Percentiles rank a stretch among this genome's conserved stretches.
Evolutionary conservation across 768 basidiomycete genomes (phyloP).

Genomic region (Amanita rubescens): DNA sequence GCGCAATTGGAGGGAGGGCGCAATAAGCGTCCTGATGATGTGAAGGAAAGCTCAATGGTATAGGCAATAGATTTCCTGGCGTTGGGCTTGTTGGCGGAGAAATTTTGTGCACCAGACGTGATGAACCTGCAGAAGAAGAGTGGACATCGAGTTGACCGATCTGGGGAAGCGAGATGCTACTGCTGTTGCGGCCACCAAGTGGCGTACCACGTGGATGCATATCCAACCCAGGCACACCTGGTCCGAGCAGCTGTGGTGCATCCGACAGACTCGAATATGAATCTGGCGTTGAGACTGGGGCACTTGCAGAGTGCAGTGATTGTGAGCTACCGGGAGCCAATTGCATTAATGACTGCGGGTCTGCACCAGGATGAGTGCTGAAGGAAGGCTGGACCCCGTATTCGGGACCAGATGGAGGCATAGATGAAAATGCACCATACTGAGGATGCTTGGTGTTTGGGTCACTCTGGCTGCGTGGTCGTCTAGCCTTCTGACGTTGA

Average conservation of each 20-base stretch:
- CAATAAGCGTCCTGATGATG: conserved; percentile 23
- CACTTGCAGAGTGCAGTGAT: neutral
- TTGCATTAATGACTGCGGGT: neutral
- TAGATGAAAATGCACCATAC: conserved; percentile 44
- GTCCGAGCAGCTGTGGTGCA: conserved; percentile 39
- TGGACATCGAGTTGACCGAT: neutral
- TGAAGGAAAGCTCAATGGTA: conserved; percentile 1
- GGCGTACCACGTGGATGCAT: conserved; percentile 17
- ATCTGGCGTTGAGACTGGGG: conserved; percentile 16
- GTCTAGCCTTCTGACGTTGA: conserved; percentile 81
- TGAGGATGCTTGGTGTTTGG: conserved; percentile 43
- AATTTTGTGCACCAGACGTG: neutral
- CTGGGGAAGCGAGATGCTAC: neutral
- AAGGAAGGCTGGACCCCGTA: conserved; percentile 14
- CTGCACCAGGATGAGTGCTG: conserved; percentile 1
- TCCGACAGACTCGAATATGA: conserved; percentile 25
- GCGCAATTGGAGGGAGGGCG: conserved; percentile 27
- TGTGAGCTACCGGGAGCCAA: neutral
- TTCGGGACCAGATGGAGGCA: conserved; percentile 31
- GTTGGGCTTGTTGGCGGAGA: conserved; percentile 3
- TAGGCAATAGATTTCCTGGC: neutral
- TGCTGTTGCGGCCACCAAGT: neutral
- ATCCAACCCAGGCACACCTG: conserved; percentile 42
- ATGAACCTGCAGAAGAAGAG: neutral
- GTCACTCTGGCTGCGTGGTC: conserved; percentile 58